Base-by-base conservation (phyloP, 1,284 basidiomycete genomes). In the Tetrapyrgos nigripes region DNA sequence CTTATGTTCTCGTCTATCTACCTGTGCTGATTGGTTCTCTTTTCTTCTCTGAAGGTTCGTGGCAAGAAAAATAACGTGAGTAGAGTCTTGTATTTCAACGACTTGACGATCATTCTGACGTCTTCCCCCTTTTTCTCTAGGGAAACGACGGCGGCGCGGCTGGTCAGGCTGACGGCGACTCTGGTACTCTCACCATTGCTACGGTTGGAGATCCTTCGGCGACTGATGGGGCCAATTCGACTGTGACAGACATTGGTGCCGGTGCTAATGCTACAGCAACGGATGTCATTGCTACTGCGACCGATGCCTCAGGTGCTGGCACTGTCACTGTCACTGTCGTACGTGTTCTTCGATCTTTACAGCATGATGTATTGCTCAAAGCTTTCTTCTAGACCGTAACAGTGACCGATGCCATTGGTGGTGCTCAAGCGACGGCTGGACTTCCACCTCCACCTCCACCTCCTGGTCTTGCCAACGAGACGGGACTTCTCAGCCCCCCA, bases 391-490 rank as follows among this genome's bases (percentile, higher is more conserved):
- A 44, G 55, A 59, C 59, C 50, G 53, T 45, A 17, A 51, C 55
- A 13, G 56, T 52, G n/a, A 57, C 55, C 19, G 45, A 33, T 21
- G n/a, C 29, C 26, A 45, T 50, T 33, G 55, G 35, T 19, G 50
- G 17, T 14, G 24, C 48, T n/a, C 19, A 54, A 17, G 37, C 43
- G 11, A 54, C 46, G 17, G 46, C 21, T 19, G 53, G 49, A 63
- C 64, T 52, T 62, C 61, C 13, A 66, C 66, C 50, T 64, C 63
- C 45, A 70, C 61, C n/a, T 57, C 60, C 19, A 67, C 63, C 65
- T 46, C 43, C 11, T 47, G 52, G 14, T 66, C 73, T 52, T 68
- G 63, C n/a, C n/a, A n/a, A n/a, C n/a, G n/a, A n/a, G n/a, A n/a
- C n/a, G n/a, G n/a, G n/a, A n/a, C n/a, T n/a, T n/a, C n/a, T n/a